phyloP scores from a whole-genome alignment of 1,284 basidiomycete species.

The Ceratobasidium theobromae region DNA sequence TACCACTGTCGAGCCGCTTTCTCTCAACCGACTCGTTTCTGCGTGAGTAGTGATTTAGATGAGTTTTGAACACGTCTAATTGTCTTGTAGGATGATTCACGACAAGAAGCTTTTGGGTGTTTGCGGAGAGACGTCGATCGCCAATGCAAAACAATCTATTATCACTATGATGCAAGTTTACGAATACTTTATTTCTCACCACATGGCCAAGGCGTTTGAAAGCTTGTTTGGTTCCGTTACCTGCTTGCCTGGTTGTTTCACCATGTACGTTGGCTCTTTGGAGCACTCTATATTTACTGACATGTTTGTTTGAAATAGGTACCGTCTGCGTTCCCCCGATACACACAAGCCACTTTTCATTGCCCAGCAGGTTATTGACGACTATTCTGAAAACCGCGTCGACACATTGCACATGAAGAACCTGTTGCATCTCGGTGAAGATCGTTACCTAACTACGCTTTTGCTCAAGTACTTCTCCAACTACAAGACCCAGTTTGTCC shows the following conservation, averaged over 20 bases:
- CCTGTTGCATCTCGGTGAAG: conserved; percentile 93
- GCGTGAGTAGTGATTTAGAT: conserved; percentile 58
- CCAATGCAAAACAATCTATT: conserved; percentile 89
- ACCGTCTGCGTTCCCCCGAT: conserved; percentile 90
- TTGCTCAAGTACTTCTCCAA: conserved; percentile 92
- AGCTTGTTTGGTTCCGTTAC: conserved; percentile 96
- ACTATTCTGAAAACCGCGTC: conserved; percentile 95
- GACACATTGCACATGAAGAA: conserved; percentile 99
- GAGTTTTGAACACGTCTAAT: neutral
- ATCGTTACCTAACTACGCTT: conserved; percentile 95
- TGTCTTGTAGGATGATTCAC: conserved; percentile 68
- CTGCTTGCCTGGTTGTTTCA: conserved; percentile 97
- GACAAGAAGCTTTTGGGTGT: conserved; percentile 93
- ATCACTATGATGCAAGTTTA: conserved; percentile 99
- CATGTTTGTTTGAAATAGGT: conserved; percentile 44
- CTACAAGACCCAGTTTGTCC: conserved; percentile 92
- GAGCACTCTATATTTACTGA: neutral
- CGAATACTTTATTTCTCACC: conserved; percentile 96
- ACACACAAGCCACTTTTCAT: conserved; percentile 87
- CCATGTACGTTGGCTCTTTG: conserved; percentile 49
- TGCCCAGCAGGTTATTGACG: conserved; percentile 85
- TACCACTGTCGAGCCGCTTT: conserved; percentile 85
- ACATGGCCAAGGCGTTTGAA: conserved; percentile 98
- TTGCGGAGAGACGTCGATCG: conserved; percentile 89
- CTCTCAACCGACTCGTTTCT: conserved; percentile 87